phyloP scores from a whole-genome alignment of 495 filamentous ascomycete genomes.

The Collariella sp. region DNA sequence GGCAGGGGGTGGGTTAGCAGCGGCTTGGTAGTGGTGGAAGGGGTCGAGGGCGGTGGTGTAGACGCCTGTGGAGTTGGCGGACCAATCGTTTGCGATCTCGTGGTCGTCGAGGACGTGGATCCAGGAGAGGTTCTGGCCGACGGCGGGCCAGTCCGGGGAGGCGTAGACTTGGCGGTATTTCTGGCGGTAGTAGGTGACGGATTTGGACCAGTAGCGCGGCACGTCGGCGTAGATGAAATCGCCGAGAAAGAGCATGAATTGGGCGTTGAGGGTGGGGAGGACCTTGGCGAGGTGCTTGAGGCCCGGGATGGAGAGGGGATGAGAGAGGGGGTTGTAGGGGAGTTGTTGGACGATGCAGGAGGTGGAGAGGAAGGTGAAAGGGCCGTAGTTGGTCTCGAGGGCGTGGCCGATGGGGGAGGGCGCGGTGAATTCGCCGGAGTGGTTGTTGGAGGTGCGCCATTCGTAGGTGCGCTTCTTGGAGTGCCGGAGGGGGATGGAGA shows the following conservation, averaged over 20 bases:
- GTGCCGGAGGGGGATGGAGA: conserved; percentile 48
- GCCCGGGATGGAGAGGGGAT: conserved; percentile 74
- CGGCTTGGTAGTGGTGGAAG: conserved; percentile 75
- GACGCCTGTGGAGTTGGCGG: conserved; percentile 59
- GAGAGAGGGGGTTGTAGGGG: conserved; percentile 73
- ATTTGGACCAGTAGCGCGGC: conserved; percentile 64
- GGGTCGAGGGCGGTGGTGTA: conserved; percentile 74
- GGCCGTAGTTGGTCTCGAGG: conserved; percentile 45
- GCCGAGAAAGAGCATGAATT: conserved; percentile 97
- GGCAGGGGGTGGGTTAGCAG: conserved; percentile 67
- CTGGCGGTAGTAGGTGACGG: conserved; percentile 66
- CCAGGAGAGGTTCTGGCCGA: conserved; percentile 72
- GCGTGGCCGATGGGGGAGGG: conserved; percentile 54
- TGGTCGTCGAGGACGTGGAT: conserved; percentile 95
- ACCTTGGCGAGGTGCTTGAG: conserved; percentile 59
- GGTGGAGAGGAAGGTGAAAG: conserved; percentile 80
- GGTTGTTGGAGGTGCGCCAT: conserved; percentile 75
- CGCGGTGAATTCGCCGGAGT: conserved; percentile 64
- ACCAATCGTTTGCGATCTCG: conserved; percentile 91
- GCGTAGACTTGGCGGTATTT: conserved; percentile 92
- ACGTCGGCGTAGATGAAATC: conserved; percentile 98
- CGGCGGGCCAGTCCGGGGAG: conserved; percentile 75
- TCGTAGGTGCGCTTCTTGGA: conserved; percentile 58
- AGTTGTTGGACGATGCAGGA: conserved; percentile 87
- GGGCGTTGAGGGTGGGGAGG: conserved; percentile 54